A percentile compares a stretch with the other conserved stretches of the same genome.
These are phyloP conservation scores for Periconia digitata DNA, from an alignment of 2,329 filamentous ascomycete genomes.

Conservation along the genomic window DNA sequence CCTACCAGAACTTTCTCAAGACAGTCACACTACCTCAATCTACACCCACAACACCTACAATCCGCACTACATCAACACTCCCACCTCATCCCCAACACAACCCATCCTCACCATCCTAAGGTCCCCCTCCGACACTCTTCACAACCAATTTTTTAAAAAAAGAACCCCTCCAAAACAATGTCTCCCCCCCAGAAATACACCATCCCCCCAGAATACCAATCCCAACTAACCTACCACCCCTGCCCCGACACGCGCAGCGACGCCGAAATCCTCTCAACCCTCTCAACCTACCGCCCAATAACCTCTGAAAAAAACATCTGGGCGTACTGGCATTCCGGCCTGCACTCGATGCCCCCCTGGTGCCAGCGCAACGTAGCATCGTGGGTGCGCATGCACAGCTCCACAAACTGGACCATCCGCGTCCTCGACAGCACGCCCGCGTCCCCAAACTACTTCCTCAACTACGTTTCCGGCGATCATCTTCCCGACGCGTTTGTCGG, in stretches of 20 bases:
- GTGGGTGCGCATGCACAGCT: not conserved
- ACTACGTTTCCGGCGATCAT: not conserved
- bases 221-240: not conserved
- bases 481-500: not conserved
- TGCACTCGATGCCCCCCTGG: not conserved
- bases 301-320: conserved; percentile 4
- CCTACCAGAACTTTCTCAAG: no score
- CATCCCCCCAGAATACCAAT: not conserved
- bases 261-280: not conserved
- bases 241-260: not conserved
- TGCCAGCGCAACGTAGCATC: conserved; percentile 1
- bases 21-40: no score
- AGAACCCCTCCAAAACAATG: no score
- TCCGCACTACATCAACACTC: no score
- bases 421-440: not conserved
- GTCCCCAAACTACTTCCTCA: not conserved
- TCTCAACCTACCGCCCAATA: not conserved
- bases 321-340: conserved; percentile 3
- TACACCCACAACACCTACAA: no score
- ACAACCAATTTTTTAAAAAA: no score
- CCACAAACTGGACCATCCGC: not conserved
- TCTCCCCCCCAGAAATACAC: not conserved
- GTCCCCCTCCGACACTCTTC: no score
- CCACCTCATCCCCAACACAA: no score
- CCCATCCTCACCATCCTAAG: no score